A percentile compares a stretch with the other conserved stretches of the same genome.
Evolutionary conservation across 2,329 filamentous ascomycete species (phyloP).

Genomic region (Hypomyces rosellus): DNA sequence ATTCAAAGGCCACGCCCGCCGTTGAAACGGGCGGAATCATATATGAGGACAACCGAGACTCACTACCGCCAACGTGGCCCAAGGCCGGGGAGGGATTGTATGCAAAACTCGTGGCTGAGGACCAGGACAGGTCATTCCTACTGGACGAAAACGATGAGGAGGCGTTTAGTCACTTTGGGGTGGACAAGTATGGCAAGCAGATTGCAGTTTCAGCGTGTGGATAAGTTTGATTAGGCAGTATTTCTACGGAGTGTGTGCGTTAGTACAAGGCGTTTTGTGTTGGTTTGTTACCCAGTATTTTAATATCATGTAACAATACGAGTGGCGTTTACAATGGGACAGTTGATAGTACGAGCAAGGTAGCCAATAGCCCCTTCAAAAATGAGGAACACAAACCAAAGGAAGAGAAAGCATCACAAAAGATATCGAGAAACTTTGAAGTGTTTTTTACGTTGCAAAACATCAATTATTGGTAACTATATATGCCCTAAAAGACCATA

Average conservation of each 20-base stretch:
- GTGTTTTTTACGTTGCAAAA: no score
- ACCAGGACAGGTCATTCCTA: slow-evolving; percentile 30
- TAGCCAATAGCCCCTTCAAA: no score
- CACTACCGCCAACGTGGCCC: slow-evolving; percentile 35
- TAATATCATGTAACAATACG: no score
- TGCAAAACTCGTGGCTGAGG: slow-evolving; percentile 30
- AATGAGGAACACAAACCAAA: no score
- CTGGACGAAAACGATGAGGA: slow-evolving; percentile 36
- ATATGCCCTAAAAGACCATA: no score
- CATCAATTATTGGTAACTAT: no score
- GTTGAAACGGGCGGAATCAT: slow-evolving; percentile 22
- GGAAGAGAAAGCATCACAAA: no score
- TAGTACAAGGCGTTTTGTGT: no score
- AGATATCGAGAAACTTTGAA: no score
- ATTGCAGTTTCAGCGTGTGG: slow-evolving; percentile 24
- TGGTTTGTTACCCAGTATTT: no score
- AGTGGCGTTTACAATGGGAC: no score
- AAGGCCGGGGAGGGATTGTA: slow-evolving; percentile 35
- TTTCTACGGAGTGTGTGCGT: background rate
- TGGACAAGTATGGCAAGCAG: slow-evolving; percentile 32
- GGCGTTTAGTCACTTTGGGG: slow-evolving; percentile 38
- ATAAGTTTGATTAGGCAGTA: slow-evolving; percentile 13
- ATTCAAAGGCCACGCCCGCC: slow-evolving; percentile 24
- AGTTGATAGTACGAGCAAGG: no score
- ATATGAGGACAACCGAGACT: slow-evolving; percentile 25